These are phyloP conservation scores for Neurospora tetraspora DNA, from an alignment of 495 filamentous ascomycete genomes.

Conservation along the genomic window DNA sequence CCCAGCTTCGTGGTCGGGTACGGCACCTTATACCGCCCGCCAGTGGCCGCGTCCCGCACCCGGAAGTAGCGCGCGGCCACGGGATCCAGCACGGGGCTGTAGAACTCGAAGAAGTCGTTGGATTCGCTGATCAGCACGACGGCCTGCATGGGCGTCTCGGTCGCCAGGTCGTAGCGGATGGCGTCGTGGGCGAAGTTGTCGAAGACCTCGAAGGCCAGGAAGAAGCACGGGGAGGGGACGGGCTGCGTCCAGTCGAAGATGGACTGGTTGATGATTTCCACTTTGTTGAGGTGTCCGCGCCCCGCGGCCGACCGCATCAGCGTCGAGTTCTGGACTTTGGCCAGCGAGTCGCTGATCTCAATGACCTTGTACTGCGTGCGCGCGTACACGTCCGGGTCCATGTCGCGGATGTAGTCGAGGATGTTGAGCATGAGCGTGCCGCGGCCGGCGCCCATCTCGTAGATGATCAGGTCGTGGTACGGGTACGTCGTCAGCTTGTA, in stretches of 20 bases:
- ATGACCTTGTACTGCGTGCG: slow-evolving; percentile 92
- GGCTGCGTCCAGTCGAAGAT: slow-evolving; percentile 89
- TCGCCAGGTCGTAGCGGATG: slow-evolving; percentile 73
- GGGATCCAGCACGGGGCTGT: slow-evolving; percentile 67
- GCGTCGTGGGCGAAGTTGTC: slow-evolving; percentile 97
- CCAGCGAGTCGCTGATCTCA: slow-evolving; percentile 79
- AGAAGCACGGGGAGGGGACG: slow-evolving; percentile 87
- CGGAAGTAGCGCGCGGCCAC: slow-evolving; percentile 72
- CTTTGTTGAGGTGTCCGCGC: slow-evolving; percentile 68
- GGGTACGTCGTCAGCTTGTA: slow-evolving; percentile 91
- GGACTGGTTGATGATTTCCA: slow-evolving; percentile 88
- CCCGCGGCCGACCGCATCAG: slow-evolving; percentile 51
- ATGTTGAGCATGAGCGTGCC: slow-evolving; percentile 98
- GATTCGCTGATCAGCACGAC: slow-evolving; percentile 70
- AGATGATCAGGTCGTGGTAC: slow-evolving; percentile 94
- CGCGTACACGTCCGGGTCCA: slow-evolving; percentile 84
- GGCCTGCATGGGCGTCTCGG: slow-evolving; percentile 71
- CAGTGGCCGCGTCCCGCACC: slow-evolving; percentile 55
- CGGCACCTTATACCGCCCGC: slow-evolving; percentile 35
- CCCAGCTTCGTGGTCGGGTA: slow-evolving; percentile 48
- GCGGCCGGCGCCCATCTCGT: slow-evolving; percentile 96
- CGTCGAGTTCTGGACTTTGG: slow-evolving; percentile 63
- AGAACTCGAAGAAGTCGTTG: slow-evolving; percentile 95
- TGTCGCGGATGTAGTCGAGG: slow-evolving; percentile 87
- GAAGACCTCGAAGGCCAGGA: slow-evolving; percentile 96